Evolutionary conservation across 2,329 filamentous ascomycete genomes (phyloP).

Genomic region (Trichothecium sympodiale): DNA sequence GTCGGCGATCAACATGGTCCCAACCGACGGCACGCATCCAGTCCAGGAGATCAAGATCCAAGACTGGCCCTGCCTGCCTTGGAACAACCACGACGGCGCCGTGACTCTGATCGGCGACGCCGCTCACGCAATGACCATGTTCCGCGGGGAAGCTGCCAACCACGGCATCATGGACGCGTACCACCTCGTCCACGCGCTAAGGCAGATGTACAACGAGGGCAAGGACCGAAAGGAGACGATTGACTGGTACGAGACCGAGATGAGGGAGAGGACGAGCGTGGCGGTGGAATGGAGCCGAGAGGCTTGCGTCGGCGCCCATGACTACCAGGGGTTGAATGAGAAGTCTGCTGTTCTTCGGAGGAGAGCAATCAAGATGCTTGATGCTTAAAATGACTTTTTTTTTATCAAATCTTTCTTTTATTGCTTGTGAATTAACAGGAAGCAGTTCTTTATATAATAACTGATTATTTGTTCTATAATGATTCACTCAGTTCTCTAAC

Average conservation of each 20-base stretch:
- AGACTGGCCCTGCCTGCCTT: slow-evolving; percentile 25
- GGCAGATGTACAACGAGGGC: slow-evolving; percentile 7
- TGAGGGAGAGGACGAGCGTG: slow-evolving; percentile 15
- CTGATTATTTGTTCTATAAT: no score
- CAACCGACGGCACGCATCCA: slow-evolving; percentile 22
- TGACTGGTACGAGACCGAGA: slow-evolving; percentile 18
- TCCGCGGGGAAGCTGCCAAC: slow-evolving; percentile 26
- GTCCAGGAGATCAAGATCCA: slow-evolving; percentile 21
- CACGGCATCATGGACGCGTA: slow-evolving; percentile 28
- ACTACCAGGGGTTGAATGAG: slow-evolving; percentile 17
- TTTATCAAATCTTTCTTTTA: no score
- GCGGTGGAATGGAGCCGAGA: slow-evolving; percentile 19
- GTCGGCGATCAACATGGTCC: slow-evolving; percentile 29
- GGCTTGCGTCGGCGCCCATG: slow-evolving; percentile 20
- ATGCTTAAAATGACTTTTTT: no score
- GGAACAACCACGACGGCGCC: slow-evolving; percentile 29
- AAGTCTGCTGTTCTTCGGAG: slow-evolving; percentile 18
- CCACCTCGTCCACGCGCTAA: slow-evolving; percentile 14
- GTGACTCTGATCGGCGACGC: slow-evolving; percentile 41
- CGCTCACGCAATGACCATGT: slow-evolving; percentile 50
- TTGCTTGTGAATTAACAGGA: no score
- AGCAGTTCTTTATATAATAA: no score
- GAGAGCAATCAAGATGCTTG: slow-evolving; percentile 9
- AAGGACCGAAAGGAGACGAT: slow-evolving; percentile 9
- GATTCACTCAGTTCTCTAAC: no score